Evolutionary conservation across 129 eudicot species (phyloP), one percentile per base, ranked within the genome.

Genomic region (Escallonia rubra): DNA sequence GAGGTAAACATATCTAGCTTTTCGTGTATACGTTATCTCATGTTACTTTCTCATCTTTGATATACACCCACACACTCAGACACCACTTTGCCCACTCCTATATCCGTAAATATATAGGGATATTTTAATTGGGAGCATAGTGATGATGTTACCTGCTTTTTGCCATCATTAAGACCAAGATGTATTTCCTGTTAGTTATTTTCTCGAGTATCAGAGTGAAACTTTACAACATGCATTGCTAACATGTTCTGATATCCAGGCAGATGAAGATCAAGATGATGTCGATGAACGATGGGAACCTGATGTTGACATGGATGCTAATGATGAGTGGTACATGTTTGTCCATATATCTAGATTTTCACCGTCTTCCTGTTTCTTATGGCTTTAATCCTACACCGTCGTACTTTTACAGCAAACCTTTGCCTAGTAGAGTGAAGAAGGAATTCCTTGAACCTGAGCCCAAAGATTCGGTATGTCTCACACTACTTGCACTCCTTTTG

Each of bases 201-300:
- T 45, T 69, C 15, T 40, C 10, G 8, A n/a, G 53, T 16, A 40
- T 55, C 14, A 38, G 41, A 63, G 13, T 15, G 15, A 48, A 42
- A 38, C 11, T 51, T 8, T 38, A 66, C 41, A 49, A 58, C 34
- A 23, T 23, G 34, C 34, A 23, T 23, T 23, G 34, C 34, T 46
- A 4, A 6, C 10, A 48, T 8, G 61, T 10, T 47, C 48, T 23
- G 57, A 39, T 44, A 43, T 78, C 64, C 75, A 89, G 96, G 88
- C 78, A 15, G 94, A 89, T 77, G 96, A 89, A 83, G 96, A 88
- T 82, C 88, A 74, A 67, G 88, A 86, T 54, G 90, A 86, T 73
- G 79, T 57, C 44, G 94, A 83, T 72, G 86, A 78, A 71, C 76
- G 88, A 71, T 78, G 85, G 68, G 90, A 83, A 68, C 76, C 57